phyloP scores from a whole-genome alignment of 441 rosid species.

The Pelargonium myrrhifolium region DNA sequence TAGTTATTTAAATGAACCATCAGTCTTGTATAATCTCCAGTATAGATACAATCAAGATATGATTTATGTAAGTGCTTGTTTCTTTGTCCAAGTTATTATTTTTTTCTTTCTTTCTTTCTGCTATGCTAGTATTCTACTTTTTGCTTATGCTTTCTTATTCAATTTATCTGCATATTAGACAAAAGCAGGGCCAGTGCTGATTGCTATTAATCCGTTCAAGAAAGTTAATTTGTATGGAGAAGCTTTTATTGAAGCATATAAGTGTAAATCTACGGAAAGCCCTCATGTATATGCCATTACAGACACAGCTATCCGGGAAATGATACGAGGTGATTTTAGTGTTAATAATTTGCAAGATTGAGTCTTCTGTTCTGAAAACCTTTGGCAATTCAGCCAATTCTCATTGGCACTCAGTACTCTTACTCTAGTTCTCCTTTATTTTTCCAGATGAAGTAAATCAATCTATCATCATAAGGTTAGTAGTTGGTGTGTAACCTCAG shows the following conservation, averaged over 20 bases:
- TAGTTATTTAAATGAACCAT: constrained; percentile 93
- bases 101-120: constrained; percentile 16
- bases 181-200: constrained; percentile 96
- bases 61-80: constrained; percentile 73
- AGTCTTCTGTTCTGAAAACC: constrained; percentile 6
- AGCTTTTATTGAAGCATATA: constrained; percentile 72
- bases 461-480: constrained; percentile 97
- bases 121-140: constrained; percentile 7
- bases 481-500: constrained; percentile 11
- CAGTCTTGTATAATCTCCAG: constrained; percentile 84
- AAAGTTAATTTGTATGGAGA: constrained; percentile 78
- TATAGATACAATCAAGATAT: constrained; percentile 78
- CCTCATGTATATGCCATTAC: constrained; percentile 98
- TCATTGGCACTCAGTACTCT: constrained; percentile 17
- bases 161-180: constrained; percentile 43
- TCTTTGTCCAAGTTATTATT: constrained; percentile 11
- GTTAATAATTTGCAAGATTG: constrained; percentile 16
- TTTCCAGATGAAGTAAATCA: constrained; percentile 94
- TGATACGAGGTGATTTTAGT: constrained; percentile 68
- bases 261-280: constrained; percentile 60
- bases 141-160: constrained; percentile 17
- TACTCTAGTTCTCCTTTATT: constrained; percentile 25
- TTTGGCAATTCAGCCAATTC: constrained; percentile 2
- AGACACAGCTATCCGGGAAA: constrained; percentile 92
- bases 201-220: constrained; percentile 95